These are phyloP conservation scores for Trypanosoma rangeli DNA, from an alignment of 208 protist species.

Conservation along the genomic window DNA sequence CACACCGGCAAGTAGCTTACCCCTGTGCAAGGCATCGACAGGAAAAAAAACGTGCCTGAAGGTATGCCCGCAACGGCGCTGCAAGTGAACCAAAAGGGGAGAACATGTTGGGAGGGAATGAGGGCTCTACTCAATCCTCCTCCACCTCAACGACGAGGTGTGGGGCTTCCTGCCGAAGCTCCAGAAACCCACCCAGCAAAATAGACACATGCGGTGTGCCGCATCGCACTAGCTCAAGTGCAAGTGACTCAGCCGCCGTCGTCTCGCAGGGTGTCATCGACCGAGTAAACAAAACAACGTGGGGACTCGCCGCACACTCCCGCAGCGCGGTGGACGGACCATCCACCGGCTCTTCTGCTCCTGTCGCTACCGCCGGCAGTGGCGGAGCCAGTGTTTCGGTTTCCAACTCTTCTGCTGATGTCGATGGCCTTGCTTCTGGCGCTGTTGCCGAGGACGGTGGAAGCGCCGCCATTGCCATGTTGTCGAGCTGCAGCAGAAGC, in stretches of 20 bases:
- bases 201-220: slow-evolving; percentile 67
- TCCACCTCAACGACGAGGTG: slow-evolving; percentile 35
- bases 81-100: neutral
- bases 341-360: neutral
- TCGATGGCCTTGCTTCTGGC: neutral
- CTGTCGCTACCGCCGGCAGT: neutral
- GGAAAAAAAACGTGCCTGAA: too few species aligned
- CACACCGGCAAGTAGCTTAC: neutral
- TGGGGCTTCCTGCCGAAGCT: slow-evolving; percentile 36
- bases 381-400: neutral
- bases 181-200: slow-evolving; percentile 52
- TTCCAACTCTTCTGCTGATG: neutral
- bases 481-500: slow-evolving; percentile 42
- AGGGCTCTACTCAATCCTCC: neutral
- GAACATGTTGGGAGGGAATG: neutral
- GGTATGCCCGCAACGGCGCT: neutral
- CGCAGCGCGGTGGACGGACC: neutral
- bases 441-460: neutral
- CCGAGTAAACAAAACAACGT: slow-evolving; percentile 29
- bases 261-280: slow-evolving; percentile 16
- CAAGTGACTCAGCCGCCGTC: slow-evolving; percentile 40
- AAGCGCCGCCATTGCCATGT: slow-evolving; percentile 46
- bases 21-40: too few species aligned
- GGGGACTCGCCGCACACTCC: slow-evolving; percentile 3
- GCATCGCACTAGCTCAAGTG: slow-evolving; percentile 41